Base-by-base conservation (phyloP, 768 basidiomycete species). In the Holtermannia corniformis region DNA sequence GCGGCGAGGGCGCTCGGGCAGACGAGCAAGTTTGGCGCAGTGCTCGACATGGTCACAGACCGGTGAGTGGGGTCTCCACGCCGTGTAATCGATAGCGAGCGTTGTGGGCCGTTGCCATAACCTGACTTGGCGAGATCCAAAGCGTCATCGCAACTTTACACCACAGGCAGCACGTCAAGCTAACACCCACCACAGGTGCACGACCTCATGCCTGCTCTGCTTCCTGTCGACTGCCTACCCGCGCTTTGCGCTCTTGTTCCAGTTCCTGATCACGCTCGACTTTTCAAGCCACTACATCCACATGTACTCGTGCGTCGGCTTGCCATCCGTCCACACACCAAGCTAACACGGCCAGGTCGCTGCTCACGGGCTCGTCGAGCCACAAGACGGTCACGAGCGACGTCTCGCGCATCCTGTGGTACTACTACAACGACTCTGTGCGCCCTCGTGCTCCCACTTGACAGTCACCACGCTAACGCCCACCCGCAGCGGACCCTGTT, bases 281-380 rank as follows among this genome's bases (percentile, higher is more conserved):
- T 99, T 99, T 71, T 85, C 86, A 63, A 93, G 89, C 61, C 95
- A 97, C 74, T 97, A 97, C 75, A 96, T 97, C 82, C 95, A 97
- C 73, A 99, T 97, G 95, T 95, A 96, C 73, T 95, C 93, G 93
- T 92, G 63, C 49, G 79, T 64, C 28, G 11, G 27, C 3, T 54
- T 46, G 21, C 19, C 32, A 2, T 24, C 41, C n/a, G 50, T 46
- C 1, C 43, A 16, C 23, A 41, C 7, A 14, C 37, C n/a, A n/a
- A 25, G 16, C 25, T 10, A 11, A 42, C 45, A 1, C 32, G 26
- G 14, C 20, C 61, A 99, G 93, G 65, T 93, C 93, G 26, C 80
- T 99, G n/a, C 80, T 86, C 19, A 95, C 92, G 20, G 95, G 95
- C 22, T 87, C 90, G 5, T 78, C 80, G 50, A 92, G 87, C 65